Evolutionary conservation across 345 rosid genomes (phyloP).

Genomic region (Barbarea vulgaris): DNA sequence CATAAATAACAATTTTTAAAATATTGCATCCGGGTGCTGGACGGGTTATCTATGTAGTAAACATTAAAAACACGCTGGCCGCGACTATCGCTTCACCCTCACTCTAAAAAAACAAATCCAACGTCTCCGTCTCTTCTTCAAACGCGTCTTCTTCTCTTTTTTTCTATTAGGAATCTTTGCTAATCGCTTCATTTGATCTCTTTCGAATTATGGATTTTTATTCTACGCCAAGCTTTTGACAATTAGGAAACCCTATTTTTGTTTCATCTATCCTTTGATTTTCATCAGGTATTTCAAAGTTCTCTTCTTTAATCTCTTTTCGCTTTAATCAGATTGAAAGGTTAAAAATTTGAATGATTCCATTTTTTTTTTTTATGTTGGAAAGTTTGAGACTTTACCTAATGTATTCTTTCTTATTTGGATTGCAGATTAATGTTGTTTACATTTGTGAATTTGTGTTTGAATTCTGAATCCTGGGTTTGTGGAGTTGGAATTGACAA

Average conservation of each 20-base stretch:
- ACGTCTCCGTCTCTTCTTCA: slow-evolving; percentile 43
- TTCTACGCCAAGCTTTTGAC: slow-evolving; percentile 34
- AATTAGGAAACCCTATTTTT: slow-evolving; percentile 14
- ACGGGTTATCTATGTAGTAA: too few relatives aligned
- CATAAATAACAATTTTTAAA: too few relatives aligned
- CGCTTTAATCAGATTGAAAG: background rate
- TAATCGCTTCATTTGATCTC: slow-evolving; percentile 13
- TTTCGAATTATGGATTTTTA: slow-evolving; percentile 39
- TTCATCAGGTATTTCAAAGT: slow-evolving; percentile 34
- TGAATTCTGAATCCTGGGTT: slow-evolving; percentile 59
- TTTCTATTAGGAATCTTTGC: slow-evolving; percentile 4
- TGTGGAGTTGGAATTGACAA: slow-evolving; percentile 50
- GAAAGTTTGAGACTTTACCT: background rate
- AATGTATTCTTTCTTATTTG: background rate
- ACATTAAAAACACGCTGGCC: slow-evolving; percentile 31
- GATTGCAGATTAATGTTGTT: slow-evolving; percentile 79
- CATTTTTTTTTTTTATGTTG: background rate
- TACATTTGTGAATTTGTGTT: slow-evolving; percentile 55
- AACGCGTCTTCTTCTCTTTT: slow-evolving; percentile 40
- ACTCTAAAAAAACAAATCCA: slow-evolving; percentile 33
- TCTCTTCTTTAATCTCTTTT: background rate
- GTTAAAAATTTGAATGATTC: background rate
- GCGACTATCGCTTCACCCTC: slow-evolving; percentile 28
- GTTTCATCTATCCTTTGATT: slow-evolving; percentile 30
- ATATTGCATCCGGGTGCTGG: too few relatives aligned